Evolutionary conservation across 2,329 filamentous ascomycete species (phyloP).

Genomic region (Colletotrichum sp.): DNA sequence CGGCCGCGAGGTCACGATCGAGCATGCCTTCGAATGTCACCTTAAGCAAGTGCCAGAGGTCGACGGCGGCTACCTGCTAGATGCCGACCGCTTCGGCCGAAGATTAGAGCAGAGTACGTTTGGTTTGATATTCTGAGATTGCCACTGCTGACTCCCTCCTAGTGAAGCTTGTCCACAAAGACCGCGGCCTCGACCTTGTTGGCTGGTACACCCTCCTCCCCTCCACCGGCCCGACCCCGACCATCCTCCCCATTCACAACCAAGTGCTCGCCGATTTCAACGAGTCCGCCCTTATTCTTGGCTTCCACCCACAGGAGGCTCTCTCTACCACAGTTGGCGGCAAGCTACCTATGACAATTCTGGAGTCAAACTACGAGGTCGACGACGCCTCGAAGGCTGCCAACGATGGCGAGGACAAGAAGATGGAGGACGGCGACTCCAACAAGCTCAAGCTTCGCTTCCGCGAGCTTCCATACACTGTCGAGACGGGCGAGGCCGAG

Average conservation of each 20-base stretch:
- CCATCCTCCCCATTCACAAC: slow-evolving; percentile 76
- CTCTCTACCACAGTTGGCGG: slow-evolving; percentile 66
- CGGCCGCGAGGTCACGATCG: slow-evolving; percentile 87
- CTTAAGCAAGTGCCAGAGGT: slow-evolving; percentile 46
- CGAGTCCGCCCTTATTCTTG: slow-evolving; percentile 85
- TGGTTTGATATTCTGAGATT: not conserved
- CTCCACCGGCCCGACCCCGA: slow-evolving; percentile 71
- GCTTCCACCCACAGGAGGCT: slow-evolving; percentile 77
- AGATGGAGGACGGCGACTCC: slow-evolving; percentile 70
- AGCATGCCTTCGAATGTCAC: slow-evolving; percentile 89
- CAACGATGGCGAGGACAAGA: slow-evolving; percentile 67
- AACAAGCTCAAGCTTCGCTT: slow-evolving; percentile 70
- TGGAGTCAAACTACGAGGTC: slow-evolving; percentile 83
- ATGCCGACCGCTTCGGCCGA: slow-evolving; percentile 74
- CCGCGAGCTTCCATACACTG: slow-evolving; percentile 80
- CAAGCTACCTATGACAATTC: slow-evolving; percentile 88
- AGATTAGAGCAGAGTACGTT: slow-evolving; percentile 83
- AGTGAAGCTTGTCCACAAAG: slow-evolving; percentile 91
- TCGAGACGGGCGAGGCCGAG: slow-evolving; percentile 94
- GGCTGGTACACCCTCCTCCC: slow-evolving; percentile 90
- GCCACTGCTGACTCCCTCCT: not conserved
- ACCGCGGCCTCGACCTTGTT: slow-evolving; percentile 81
- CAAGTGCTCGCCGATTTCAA: slow-evolving; percentile 79
- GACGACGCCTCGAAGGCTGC: slow-evolving; percentile 53
- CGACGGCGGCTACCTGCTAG: slow-evolving; percentile 66